Evolutionary conservation across 108 stramenopile genomes (phyloP).

Genomic region (Cylindrotheca closterium): DNA sequence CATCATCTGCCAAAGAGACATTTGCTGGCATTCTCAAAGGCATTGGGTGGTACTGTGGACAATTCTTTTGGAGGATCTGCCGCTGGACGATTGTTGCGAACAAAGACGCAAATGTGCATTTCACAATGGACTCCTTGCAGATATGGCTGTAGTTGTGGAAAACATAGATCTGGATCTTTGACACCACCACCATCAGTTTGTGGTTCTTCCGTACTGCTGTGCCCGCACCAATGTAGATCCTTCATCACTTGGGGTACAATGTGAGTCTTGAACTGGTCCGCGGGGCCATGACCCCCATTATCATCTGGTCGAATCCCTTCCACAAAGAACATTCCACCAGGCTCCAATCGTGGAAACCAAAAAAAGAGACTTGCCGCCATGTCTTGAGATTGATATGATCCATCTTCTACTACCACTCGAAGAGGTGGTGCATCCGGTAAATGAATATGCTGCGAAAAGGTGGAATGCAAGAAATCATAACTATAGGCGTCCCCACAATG

Average conservation of each 20-base stretch:
- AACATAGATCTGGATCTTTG: constrained; percentile 19
- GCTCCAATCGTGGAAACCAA: constrained; percentile 61
- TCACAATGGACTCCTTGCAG: constrained; percentile 56
- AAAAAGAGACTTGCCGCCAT: constrained; percentile 57
- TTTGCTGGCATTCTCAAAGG: neutral
- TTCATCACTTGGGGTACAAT: constrained; percentile 59
- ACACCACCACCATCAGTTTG: neutral
- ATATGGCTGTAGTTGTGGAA: constrained; percentile 49
- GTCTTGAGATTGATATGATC: constrained; percentile 41
- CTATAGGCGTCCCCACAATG: constrained; percentile 63
- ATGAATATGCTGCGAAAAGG: neutral
- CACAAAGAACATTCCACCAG: constrained; percentile 53
- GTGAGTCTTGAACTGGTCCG: constrained; percentile 52
- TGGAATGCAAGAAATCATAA: constrained; percentile 6
- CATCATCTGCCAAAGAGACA: neutral
- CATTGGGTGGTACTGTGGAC: neutral
- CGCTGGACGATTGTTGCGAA: neutral
- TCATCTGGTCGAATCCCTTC: constrained; percentile 40
- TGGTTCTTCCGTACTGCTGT: constrained; percentile 26
- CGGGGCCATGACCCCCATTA: too few relatives aligned
- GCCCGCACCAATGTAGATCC: constrained; percentile 68
- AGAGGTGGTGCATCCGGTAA: constrained; percentile 50
- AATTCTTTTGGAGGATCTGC: neutral
- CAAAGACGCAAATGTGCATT: constrained; percentile 22
- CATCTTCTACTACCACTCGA: constrained; percentile 64